phyloP scores from a whole-genome alignment of 768 basidiomycete species.

The Tulasnella sp. region DNA sequence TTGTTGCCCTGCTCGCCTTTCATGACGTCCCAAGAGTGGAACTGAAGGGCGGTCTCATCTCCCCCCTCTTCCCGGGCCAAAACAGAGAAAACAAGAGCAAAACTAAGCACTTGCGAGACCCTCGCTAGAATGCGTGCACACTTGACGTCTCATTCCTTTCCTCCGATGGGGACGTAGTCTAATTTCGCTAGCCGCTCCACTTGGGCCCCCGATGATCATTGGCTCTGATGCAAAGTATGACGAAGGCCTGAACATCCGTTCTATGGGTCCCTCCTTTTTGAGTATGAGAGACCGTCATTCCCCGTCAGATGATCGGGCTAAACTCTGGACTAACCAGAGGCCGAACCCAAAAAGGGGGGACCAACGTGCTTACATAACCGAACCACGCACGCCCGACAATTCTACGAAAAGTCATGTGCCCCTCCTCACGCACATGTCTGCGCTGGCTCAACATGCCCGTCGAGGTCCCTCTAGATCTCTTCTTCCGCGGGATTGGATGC shows the following conservation, averaged over 20 bases:
- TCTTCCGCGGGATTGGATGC: conserved; percentile 6
- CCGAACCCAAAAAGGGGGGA: background rate
- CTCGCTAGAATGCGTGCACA: no score
- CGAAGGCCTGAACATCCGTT: background rate
- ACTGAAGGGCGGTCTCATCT: conserved; percentile 3
- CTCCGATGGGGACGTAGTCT: background rate
- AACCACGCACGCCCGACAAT: background rate
- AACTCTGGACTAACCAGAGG: background rate
- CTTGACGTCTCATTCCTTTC: background rate
- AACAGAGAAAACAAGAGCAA: background rate
- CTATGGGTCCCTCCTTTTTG: background rate
- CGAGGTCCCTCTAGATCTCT: background rate
- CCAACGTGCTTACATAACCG: background rate
- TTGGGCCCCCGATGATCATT: background rate
- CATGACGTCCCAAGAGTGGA: background rate
- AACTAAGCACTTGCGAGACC: no score
- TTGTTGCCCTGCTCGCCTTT: background rate
- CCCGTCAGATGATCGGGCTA: background rate
- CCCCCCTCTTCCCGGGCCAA: background rate
- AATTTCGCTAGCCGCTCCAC: background rate
- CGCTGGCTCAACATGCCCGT: background rate
- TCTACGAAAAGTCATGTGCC: background rate
- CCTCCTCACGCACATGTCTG: background rate
- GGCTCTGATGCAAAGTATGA: background rate
- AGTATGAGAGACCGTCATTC: background rate